A percentile compares a stretch with the other conserved stretches of the same genome.
Conservation (phyloP, 495 filamentous ascomycete genomes). For the Articulospora tetracladia region DNA sequence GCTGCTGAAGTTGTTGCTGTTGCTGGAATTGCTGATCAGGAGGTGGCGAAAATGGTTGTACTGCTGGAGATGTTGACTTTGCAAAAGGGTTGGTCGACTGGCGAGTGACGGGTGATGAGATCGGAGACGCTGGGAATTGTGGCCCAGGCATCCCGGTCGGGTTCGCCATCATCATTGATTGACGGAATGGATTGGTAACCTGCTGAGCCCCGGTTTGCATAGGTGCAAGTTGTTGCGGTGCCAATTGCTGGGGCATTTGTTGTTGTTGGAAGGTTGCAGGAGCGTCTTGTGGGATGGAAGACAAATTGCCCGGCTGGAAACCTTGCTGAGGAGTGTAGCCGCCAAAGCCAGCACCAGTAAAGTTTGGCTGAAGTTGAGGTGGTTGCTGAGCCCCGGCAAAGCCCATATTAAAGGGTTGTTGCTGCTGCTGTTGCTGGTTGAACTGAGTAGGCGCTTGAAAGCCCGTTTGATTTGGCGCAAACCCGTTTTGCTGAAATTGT, state of each 20-base stretch:
- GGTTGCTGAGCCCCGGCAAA: slow-evolving; percentile 50
- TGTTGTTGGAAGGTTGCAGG: slow-evolving; percentile 27
- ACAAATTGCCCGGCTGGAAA: slow-evolving; percentile 49
- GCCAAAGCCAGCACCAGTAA: slow-evolving; percentile 84
- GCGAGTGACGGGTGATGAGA: slow-evolving; percentile 42
- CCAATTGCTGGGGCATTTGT: slow-evolving; percentile 29
- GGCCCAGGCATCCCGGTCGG: slow-evolving; percentile 24
- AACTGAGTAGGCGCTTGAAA: slow-evolving; percentile 46
- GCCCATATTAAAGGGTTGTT: slow-evolving; percentile 27
- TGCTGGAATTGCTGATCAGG: slow-evolving; percentile 42
- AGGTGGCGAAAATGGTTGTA: slow-evolving; percentile 42
- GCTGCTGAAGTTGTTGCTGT: slow-evolving; percentile 31
- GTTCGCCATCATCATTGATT: slow-evolving; percentile 67
- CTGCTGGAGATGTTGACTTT: slow-evolving; percentile 45
- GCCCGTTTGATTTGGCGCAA: slow-evolving; percentile 31
- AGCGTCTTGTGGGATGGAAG: slow-evolving; percentile 63
- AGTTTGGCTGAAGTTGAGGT: slow-evolving; percentile 49
- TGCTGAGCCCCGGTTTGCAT: slow-evolving; percentile 35
- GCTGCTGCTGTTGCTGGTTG: slow-evolving; percentile 37
- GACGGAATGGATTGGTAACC: slow-evolving; percentile 82
- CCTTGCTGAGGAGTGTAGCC: slow-evolving; percentile 68
- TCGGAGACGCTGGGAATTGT: slow-evolving; percentile 26
- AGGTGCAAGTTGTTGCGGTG: slow-evolving; percentile 24
- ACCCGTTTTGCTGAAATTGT: slow-evolving; percentile 28
- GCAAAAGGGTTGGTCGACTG: slow-evolving; percentile 89